Conservation (phyloP, 176 grass and related monocot species). For the Hyparrhenia diplandra region DNA sequence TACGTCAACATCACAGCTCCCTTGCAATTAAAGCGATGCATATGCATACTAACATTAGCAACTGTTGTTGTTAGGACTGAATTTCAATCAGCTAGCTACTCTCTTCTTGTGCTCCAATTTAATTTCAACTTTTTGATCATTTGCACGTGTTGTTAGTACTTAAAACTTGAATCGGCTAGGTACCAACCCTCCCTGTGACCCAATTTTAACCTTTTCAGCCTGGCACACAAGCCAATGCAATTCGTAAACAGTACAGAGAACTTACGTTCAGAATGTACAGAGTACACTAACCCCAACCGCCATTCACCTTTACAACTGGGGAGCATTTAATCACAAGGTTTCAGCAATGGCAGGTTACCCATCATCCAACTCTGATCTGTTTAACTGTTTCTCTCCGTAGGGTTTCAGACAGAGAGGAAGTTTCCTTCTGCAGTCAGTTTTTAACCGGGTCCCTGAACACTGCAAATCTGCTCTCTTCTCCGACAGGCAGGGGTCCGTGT, state of each 20-base stretch:
- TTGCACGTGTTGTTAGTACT: too few species aligned
- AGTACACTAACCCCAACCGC: background rate
- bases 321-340: constrained; percentile 6
- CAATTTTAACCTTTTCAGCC: background rate
- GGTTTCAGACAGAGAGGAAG: background rate
- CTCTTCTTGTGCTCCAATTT: too few species aligned
- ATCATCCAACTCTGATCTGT: too few species aligned
- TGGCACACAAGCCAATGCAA: background rate
- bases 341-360: background rate
- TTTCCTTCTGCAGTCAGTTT: background rate
- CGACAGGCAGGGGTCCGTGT: background rate
- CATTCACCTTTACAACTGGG: constrained; percentile 3
- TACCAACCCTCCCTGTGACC: too few species aligned
- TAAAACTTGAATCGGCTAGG: too few species aligned
- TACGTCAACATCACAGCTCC: background rate
- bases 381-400: background rate
- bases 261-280: background rate
- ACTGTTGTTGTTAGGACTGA: background rate
- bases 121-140: too few species aligned
- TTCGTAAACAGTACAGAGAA: background rate
- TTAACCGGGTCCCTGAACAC: background rate
- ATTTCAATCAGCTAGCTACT: background rate
- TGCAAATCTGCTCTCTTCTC: background rate
- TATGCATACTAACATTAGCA: background rate
- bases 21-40: constrained; percentile 24